Percentiles rank a stretch among this genome's conserved stretches.
phyloP scores from a whole-genome alignment of 192 early-diverging fungal genomes.

The Backusella tuberculispora region DNA sequence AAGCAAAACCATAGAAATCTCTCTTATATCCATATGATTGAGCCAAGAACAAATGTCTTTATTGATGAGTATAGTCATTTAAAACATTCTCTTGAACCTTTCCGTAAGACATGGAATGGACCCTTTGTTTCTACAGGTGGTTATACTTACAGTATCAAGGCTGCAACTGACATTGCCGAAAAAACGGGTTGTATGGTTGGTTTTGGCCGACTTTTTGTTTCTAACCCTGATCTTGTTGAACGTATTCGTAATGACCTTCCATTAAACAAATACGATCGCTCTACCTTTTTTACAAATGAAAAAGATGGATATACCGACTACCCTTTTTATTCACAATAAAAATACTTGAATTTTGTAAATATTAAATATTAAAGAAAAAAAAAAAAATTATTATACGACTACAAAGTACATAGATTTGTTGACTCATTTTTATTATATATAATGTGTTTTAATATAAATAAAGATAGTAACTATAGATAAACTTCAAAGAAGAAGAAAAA shows the following conservation, averaged over 20 bases:
- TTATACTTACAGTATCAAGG: neutral
- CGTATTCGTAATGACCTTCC: conserved; percentile 20
- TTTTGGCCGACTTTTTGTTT: conserved; percentile 37
- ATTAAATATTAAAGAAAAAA: too few relatives aligned
- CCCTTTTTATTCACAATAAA: conserved; percentile 22
- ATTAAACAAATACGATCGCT: conserved; percentile 34
- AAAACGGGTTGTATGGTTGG: conserved; percentile 28
- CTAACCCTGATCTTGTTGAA: conserved; percentile 40
- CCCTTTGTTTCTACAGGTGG: conserved; percentile 35
- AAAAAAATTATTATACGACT: too few relatives aligned
- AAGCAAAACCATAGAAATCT: conserved; percentile 34
- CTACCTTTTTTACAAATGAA: conserved; percentile 27
- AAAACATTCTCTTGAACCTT: conserved; percentile 17
- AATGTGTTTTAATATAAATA: too few relatives aligned
- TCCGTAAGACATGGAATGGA: conserved; percentile 30
- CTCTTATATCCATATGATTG: conserved; percentile 46
- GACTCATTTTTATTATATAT: too few relatives aligned
- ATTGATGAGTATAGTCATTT: conserved; percentile 39
- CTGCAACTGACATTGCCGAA: conserved; percentile 20
- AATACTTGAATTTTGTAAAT: too few relatives aligned
- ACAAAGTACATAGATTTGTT: too few relatives aligned
- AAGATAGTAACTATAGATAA: too few relatives aligned
- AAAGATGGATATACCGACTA: conserved; percentile 39
- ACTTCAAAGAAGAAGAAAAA: too few relatives aligned
- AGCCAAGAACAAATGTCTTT: conserved; percentile 45